phyloP scores from a whole-genome alignment of 805 yeast species.

The Ogataea dorogensis region DNA sequence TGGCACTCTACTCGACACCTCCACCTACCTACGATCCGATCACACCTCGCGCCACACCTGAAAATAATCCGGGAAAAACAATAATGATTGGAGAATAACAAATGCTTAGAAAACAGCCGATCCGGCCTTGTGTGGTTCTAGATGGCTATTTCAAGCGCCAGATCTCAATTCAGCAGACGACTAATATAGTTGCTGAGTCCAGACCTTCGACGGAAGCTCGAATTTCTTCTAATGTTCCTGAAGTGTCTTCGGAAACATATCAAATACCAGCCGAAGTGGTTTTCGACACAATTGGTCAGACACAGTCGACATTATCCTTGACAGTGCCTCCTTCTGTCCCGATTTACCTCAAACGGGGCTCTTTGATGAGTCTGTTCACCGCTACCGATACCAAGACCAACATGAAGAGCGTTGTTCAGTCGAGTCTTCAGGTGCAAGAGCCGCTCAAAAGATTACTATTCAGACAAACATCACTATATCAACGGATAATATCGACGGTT shows the following conservation, averaged over 20 bases:
- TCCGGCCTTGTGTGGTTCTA: not conserved
- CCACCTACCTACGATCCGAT: slow-evolving; percentile 1
- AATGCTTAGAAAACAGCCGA: slow-evolving; percentile 3
- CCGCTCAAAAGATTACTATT: slow-evolving; percentile 43
- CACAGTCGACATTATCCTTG: slow-evolving; percentile 49
- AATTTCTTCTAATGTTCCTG: slow-evolving; percentile 16
- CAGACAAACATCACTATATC: slow-evolving; percentile 44
- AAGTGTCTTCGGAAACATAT: slow-evolving; percentile 6
- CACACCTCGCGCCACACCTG: slow-evolving; percentile 7
- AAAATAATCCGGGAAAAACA: slow-evolving; percentile 2
- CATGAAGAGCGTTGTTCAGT: slow-evolving; percentile 19
- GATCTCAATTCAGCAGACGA: slow-evolving; percentile 21
- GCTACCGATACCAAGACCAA: slow-evolving; percentile 11
- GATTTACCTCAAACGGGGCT: slow-evolving; percentile 44
- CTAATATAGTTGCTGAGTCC: slow-evolving; percentile 9
- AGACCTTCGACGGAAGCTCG: not conserved
- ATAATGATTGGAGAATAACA: slow-evolving; percentile 8
- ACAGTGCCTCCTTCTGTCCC: slow-evolving; percentile 61
- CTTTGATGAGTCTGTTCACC: slow-evolving; percentile 47
- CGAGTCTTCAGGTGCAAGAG: slow-evolving; percentile 33
- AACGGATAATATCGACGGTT: slow-evolving; percentile 46
- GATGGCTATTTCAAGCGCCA: slow-evolving; percentile 4
- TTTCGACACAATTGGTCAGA: slow-evolving; percentile 46
- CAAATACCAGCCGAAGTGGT: slow-evolving; percentile 24
- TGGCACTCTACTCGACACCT: slow-evolving; percentile 18